Evolutionary conservation across 1,284 basidiomycete genomes (phyloP).

Genomic region (Ustilago esculenta): DNA sequence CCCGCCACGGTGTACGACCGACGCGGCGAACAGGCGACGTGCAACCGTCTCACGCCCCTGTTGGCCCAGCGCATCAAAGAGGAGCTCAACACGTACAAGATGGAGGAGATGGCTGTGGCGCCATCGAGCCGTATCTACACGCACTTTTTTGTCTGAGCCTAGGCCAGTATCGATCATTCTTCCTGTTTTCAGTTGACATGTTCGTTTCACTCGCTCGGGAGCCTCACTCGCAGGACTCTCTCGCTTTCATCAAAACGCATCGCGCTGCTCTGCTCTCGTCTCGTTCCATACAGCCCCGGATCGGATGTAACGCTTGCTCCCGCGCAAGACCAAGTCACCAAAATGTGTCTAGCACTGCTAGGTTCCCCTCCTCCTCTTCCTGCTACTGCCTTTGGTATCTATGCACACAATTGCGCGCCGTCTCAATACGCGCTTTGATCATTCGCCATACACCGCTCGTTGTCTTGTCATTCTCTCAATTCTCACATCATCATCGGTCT

Average conservation of each 20-base stretch:
- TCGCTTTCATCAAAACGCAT: no score
- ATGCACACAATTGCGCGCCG: no score
- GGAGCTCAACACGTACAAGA: constrained; percentile 82
- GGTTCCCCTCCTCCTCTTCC: no score
- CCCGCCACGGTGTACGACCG: constrained; percentile 89
- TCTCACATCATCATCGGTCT: constrained; percentile 2
- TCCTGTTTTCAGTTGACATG: no score
- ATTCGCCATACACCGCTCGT: background rate
- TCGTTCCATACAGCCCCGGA: no score
- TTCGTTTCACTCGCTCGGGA: no score
- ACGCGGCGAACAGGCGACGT: constrained; percentile 92
- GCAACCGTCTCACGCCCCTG: constrained; percentile 92
- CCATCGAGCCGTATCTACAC: constrained; percentile 64
- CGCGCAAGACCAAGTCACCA: no score
- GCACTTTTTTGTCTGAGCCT: constrained; percentile 59
- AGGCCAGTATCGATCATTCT: background rate
- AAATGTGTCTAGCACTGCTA: no score
- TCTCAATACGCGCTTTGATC: no score
- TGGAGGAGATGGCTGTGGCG: constrained; percentile 98
- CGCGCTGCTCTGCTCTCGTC: constrained; percentile 4
- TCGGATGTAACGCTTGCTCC: no score
- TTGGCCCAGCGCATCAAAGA: constrained; percentile 95
- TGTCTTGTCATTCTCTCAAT: background rate
- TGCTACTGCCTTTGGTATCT: background rate
- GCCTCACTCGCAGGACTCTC: no score